Evolutionary conservation across 2,329 filamentous ascomycete species (phyloP).

Genomic region (Phialophora macrospora): DNA sequence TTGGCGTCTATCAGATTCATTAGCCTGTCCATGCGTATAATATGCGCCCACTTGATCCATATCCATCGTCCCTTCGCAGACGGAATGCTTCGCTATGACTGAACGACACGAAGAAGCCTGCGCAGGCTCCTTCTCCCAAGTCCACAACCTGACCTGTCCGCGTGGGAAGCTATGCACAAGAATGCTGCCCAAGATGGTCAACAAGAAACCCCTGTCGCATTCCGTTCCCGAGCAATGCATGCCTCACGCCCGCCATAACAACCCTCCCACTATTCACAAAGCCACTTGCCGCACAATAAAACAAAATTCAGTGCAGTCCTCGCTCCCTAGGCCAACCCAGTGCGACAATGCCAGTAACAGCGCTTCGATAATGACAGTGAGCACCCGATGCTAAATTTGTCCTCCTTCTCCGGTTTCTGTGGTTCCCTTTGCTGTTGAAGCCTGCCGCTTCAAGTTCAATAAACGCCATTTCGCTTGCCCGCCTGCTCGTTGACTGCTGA

Average conservation of each 20-base stretch:
- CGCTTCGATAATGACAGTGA: constrained; percentile 29
- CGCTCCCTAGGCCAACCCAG: not conserved
- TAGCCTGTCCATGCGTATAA: not conserved
- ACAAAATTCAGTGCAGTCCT: constrained; percentile 1
- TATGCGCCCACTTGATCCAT: not conserved
- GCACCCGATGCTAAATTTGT: constrained; percentile 4
- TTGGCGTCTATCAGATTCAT: constrained; percentile 1
- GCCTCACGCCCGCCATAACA: constrained; percentile 4
- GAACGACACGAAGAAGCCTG: not conserved
- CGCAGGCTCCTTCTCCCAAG: not conserved
- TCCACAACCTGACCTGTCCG: not conserved
- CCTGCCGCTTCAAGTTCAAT: constrained; percentile 10
- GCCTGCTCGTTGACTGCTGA: constrained; percentile 28
- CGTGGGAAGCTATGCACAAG: not conserved
- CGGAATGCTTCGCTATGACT: constrained; percentile 10
- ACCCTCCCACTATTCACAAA: not conserved
- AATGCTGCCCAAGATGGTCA: not conserved
- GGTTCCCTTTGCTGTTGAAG: constrained; percentile 16
- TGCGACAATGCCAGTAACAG: constrained; percentile 8
- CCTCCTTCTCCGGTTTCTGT: constrained; percentile 19
- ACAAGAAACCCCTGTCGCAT: not conserved
- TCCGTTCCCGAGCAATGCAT: constrained; percentile 5
- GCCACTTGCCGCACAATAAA: not conserved
- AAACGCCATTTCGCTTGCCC: constrained; percentile 32
- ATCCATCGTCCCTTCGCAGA: constrained; percentile 3